Evolutionary conservation across 108 stramenopile genomes (phyloP).

Genomic region (Cylindrotheca fusiformis): DNA sequence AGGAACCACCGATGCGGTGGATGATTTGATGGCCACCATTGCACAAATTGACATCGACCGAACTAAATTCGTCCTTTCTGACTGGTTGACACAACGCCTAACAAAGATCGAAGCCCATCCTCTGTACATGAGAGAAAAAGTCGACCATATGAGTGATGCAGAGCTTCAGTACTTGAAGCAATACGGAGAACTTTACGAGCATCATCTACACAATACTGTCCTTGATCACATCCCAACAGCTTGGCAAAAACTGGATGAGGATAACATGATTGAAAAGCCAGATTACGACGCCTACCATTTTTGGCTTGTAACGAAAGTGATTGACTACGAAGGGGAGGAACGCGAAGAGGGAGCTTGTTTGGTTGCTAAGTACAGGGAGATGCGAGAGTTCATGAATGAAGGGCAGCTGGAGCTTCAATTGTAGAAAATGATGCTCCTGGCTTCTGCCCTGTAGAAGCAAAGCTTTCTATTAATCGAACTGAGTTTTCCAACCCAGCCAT

Average conservation of each 20-base stretch:
- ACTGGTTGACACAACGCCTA: slow-evolving; percentile 62
- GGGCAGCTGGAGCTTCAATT: slow-evolving; percentile 50
- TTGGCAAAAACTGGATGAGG: slow-evolving; percentile 69
- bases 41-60: slow-evolving; percentile 70
- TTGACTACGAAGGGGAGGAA: slow-evolving; percentile 44
- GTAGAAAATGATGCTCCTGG: no score
- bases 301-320: slow-evolving; percentile 34
- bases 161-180: slow-evolving; percentile 40
- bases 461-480: no score
- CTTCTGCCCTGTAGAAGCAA: no score
- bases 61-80: slow-evolving; percentile 62
- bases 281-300: slow-evolving; percentile 67
- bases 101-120: slow-evolving; percentile 76
- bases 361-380: slow-evolving; percentile 54
- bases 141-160: slow-evolving; percentile 64
- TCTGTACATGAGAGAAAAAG: slow-evolving; percentile 51
- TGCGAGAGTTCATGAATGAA: slow-evolving; percentile 50
- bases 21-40: slow-evolving; percentile 54
- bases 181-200: slow-evolving; percentile 64
- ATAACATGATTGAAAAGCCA: slow-evolving; percentile 66
- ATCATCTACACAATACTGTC: slow-evolving; percentile 58
- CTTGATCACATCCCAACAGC: slow-evolving; percentile 64
- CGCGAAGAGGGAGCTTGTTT: slow-evolving; percentile 52
- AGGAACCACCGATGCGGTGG: slow-evolving; percentile 13
- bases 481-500: no score